Evolutionary conservation across 352 stramenopile species (phyloP), one percentile per base, ranked within the genome.

Genomic region (Globisporangium alternatum): DNA sequence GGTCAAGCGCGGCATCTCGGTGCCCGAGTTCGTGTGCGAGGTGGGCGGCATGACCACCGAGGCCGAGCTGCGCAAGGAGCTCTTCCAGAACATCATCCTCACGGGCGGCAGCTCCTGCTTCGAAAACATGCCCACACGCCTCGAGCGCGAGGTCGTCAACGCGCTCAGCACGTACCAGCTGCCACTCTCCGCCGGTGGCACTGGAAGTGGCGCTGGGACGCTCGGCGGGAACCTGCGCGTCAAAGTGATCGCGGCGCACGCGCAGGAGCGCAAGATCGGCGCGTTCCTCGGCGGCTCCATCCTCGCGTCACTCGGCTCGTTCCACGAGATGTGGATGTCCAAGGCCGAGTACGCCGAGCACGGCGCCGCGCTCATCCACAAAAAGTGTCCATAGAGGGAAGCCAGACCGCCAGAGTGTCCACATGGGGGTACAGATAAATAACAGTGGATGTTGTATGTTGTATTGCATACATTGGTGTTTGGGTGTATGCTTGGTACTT

Each of bases 261-360:
- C 71, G 1, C 76, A 86, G 33, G 83, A 95, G 62, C 81, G 86
- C 41, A 83, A 78, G 33, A 73, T 93, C 53, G 81, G 83, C 19
- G 72, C 81, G 33, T 95, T 91, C 30, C 63, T 99, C 22, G 97
- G 97, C 56, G 97, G 96, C 7, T 99, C 96, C 49, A 99, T 99
- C 77, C 69, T 99, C 28, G 96, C 86, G 15, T 99, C 93, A 37
- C 81, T 99, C 52, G 96, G 95, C 15, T 98, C 91, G 41, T 99
- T 99, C 81, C 92, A 98, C 70, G 94, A 99, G 66, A 99, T 99
- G 96, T 99, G 97, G 96, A 97, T 99, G 68, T 98, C 95, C 39
- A 99, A 98, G 76, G 84, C 86, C n/a, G 97, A 99, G 79, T 99
- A 99, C 67, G 97, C 98, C 25, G 97, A 99, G 78, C 93, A 96